Base-by-base conservation (phyloP, 2,329 filamentous ascomycete species). In the Chalara sp. region DNA sequence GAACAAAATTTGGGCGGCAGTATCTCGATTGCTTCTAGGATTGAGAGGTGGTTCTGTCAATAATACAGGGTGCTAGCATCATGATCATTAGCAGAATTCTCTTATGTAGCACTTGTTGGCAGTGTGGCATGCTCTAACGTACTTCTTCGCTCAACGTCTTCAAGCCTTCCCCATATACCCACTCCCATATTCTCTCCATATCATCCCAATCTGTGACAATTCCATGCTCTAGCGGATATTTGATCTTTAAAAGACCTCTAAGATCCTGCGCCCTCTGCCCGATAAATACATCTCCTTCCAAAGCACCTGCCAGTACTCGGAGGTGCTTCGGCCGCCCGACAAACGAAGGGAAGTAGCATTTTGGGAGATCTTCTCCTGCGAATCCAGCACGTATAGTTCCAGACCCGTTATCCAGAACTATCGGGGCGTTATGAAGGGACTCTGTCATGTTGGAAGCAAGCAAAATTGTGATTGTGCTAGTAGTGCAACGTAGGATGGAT, bases 121-220 rank as follows among this genome's bases (percentile, higher is more conserved):
- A 21, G 21, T 21, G 21, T 21, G 3, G 21, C 21, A 21, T 21
- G 21, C 21, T 21, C 21, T 40, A 57, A 60, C 73, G 68, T 70
- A 91, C 87, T 79, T 99, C 93, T 78, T 99, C 93, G 70, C 91
- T 96, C 66, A 96, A 78, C 46, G 92, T 96, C 76, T 96, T 97
- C 63, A 99, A 70, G 57, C 95, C 93, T 65, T 96, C 92, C 52
- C 88, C 88, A 68, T 97, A 99, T 48, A 99, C 90, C 66, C 95
- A 93, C 64, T 95, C 88, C 93, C 93, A 99, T 72, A 99, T 99
- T 73, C 89, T 84, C 76, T 99, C 93, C 93, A 99, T 99, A 67
- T 99, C 93, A 67, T 97, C 93, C 93, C 93, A 99, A 70, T 99
- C 90, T 61, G 93, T 99, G 56, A 99, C 93, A 63, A 99, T 95